Percentiles rank a stretch among this genome's conserved stretches.
Evolutionary conservation across 2,329 filamentous ascomycete species (phyloP).

Genomic region (Trichoderma atrobrunneum): DNA sequence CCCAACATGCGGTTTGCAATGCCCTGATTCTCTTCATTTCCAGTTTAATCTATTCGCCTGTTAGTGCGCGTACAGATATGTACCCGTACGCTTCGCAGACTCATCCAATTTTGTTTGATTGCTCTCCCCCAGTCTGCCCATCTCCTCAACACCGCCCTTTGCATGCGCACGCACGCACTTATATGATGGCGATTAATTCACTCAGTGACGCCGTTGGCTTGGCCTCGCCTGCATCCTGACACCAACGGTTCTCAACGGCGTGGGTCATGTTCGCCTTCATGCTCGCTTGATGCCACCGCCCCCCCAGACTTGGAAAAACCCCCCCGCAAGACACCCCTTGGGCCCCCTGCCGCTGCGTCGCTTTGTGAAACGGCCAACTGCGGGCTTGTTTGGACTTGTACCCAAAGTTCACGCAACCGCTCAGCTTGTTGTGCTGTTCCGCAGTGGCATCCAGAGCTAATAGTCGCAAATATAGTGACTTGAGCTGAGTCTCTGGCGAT

Average conservation of each 20-base stretch:
- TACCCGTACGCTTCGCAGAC: background rate
- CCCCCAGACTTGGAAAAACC: background rate
- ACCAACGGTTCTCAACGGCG: background rate
- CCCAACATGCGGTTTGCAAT: slow-evolving; percentile 1
- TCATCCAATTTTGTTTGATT: background rate
- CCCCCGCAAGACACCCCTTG: background rate
- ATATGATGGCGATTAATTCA: background rate
- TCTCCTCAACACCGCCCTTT: background rate
- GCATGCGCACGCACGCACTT: background rate
- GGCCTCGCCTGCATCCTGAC: background rate
- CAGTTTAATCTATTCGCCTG: background rate
- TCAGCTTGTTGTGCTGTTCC: background rate
- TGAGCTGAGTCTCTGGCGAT: background rate
- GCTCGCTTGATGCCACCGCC: background rate
- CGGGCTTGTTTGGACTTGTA: background rate
- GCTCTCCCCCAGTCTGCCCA: background rate
- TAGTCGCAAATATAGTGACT: background rate
- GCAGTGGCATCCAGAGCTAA: background rate
- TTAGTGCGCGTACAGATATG: background rate
- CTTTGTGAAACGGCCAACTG: slow-evolving; percentile 8
- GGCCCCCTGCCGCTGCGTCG: background rate
- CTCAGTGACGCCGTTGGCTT: background rate
- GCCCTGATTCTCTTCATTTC: background rate
- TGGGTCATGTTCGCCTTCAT: background rate
- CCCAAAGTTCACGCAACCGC: background rate